Evolutionary conservation across 192 early-diverging fungal species (phyloP).

Genomic region (Gonapodya prolifera): DNA sequence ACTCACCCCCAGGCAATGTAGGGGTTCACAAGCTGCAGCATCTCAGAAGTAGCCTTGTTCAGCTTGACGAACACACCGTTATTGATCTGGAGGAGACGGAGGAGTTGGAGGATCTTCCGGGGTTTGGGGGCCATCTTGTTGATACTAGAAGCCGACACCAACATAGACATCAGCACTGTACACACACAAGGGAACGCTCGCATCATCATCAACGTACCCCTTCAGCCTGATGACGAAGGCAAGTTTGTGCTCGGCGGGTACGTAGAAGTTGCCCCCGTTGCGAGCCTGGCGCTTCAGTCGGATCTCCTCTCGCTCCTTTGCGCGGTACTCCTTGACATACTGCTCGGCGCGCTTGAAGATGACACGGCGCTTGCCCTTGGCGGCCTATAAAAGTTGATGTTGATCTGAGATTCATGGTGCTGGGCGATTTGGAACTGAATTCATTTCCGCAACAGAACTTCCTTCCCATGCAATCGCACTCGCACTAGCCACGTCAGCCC

Average conservation of each 20-base stretch:
- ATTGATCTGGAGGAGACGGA: constrained; percentile 99
- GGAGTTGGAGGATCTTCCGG: constrained; percentile 95
- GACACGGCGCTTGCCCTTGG: constrained; percentile 67
- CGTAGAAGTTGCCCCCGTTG: constrained; percentile 82
- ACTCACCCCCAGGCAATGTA: constrained; percentile 68
- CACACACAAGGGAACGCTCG: no score
- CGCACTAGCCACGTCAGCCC: constrained; percentile 45
- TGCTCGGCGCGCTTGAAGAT: constrained; percentile 99
- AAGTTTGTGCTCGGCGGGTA: constrained; percentile 90
- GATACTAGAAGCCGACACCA: constrained; percentile 56
- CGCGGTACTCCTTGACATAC: constrained; percentile 95
- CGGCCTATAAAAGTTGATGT: no score
- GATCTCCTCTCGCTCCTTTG: constrained; percentile 77
- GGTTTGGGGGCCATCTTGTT: constrained; percentile 99
- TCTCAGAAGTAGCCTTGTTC: constrained; percentile 93
- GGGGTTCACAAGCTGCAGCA: constrained; percentile 92
- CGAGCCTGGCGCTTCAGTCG: constrained; percentile 90
- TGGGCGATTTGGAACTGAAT: no score
- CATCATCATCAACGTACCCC: constrained; percentile 47
- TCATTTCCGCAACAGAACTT: no score
- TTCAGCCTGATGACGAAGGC: constrained; percentile 98
- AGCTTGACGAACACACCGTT: constrained; percentile 90
- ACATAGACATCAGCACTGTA: no score
- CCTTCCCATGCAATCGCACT: no score
- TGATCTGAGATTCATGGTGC: no score